Evolutionary conservation across 352 stramenopile species (phyloP).

Genomic region (Salisapilia sapeloensis): DNA sequence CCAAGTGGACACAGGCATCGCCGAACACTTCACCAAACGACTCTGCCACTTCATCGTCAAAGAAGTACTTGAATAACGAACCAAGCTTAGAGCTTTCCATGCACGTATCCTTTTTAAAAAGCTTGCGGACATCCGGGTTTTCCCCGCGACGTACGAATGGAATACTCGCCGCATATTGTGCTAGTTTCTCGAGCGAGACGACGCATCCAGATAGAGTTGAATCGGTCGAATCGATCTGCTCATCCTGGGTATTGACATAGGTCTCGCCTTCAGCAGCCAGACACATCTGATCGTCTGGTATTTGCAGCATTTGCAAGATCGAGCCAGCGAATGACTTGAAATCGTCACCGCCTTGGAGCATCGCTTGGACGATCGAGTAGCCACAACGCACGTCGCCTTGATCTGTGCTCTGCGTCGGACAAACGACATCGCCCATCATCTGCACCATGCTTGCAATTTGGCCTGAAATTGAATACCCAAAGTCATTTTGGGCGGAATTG

Average conservation of each 20-base stretch:
- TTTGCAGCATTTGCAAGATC: constrained; percentile 22
- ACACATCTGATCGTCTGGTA: constrained; percentile 36
- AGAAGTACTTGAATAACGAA: constrained; percentile 13
- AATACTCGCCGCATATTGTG: constrained; percentile 21
- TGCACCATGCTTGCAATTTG: constrained; percentile 35
- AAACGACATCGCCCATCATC: constrained; percentile 29
- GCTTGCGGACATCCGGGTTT: constrained; percentile 13
- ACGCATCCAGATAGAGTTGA: constrained; percentile 23
- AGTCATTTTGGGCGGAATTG: constrained; percentile 15
- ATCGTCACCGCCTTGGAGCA: constrained; percentile 8
- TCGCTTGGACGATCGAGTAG: constrained; percentile 24
- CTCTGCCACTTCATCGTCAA: constrained; percentile 10
- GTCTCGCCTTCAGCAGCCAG: constrained; percentile 20
- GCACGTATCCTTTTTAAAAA: constrained; percentile 20
- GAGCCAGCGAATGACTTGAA: constrained; percentile 11
- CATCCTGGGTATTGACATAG: constrained; percentile 21
- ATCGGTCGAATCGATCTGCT: constrained; percentile 7
- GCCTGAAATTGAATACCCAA: constrained; percentile 38
- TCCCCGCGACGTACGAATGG: constrained; percentile 11
- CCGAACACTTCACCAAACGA: constrained; percentile 16
- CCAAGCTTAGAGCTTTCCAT: constrained; percentile 22
- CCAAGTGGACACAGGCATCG: constrained; percentile 25
- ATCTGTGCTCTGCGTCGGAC: constrained; percentile 23
- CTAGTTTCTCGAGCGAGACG: constrained; percentile 21
- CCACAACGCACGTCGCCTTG: constrained; percentile 27